phyloP scores from a whole-genome alignment of 1,284 basidiomycete genomes.

The Inonotus obliquus region DNA sequence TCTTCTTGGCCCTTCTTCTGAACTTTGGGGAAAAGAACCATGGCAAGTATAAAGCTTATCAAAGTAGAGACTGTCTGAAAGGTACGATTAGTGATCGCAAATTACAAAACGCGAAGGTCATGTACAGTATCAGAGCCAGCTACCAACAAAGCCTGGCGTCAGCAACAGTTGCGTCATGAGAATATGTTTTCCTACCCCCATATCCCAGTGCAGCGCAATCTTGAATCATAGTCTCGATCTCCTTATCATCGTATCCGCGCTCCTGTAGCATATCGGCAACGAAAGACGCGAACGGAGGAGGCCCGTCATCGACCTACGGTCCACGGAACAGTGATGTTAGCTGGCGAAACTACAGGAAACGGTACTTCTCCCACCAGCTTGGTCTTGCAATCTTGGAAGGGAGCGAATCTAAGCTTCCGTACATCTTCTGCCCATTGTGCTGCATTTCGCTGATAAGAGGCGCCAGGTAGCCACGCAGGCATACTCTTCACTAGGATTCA shows the following conservation, averaged over 20 bases:
- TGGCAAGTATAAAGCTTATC: slow-evolving; percentile 49
- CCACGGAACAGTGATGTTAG: background rate
- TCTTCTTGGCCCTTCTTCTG: slow-evolving; percentile 53
- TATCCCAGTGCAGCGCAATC: slow-evolving; percentile 14
- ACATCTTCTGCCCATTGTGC: slow-evolving; percentile 33
- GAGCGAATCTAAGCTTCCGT: background rate
- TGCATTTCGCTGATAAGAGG: slow-evolving; percentile 51
- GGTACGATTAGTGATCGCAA: background rate
- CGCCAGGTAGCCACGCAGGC: slow-evolving; percentile 63
- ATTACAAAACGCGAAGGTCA: background rate
- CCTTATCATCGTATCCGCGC: background rate
- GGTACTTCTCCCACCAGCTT: background rate
- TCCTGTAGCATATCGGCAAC: slow-evolving; percentile 7
- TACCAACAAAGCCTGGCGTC: background rate
- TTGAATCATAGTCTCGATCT: background rate
- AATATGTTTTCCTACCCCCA: background rate
- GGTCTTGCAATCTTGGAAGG: background rate
- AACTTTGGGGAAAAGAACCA: slow-evolving; percentile 47
- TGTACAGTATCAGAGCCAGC: background rate
- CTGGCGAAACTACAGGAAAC: background rate
- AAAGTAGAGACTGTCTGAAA: slow-evolving; percentile 45
- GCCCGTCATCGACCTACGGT: background rate
- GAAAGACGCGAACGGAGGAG: slow-evolving; percentile 5
- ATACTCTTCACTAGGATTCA: slow-evolving; percentile 47
- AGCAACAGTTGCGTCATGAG: background rate